Evolutionary conservation across 2,329 filamentous ascomycete species (phyloP), one percentile per base, ranked within the genome.

Genomic region (Clarireedia homoeocarpa): DNA sequence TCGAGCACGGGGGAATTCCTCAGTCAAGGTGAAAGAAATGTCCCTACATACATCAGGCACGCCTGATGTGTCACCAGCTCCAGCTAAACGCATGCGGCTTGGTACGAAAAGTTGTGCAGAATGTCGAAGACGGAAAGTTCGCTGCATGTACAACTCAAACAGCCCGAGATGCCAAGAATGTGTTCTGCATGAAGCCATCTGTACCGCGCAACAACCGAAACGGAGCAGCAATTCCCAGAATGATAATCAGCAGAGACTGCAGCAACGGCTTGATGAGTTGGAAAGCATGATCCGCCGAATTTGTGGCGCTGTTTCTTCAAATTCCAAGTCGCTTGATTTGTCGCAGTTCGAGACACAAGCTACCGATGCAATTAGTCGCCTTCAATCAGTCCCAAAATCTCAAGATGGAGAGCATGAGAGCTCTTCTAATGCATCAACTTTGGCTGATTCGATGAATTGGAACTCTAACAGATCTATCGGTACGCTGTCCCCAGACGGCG

Each of bases 111-210:
- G 67, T 56, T 73, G 71, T 53, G 58, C 63, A 27, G 71, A 71
- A 71, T 78, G 77, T 57, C 72, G 75, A 42, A 72, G 76, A 39
- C 73, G 76, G 51, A 79, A 78, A 66, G 75, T 77, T 27, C 71
- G 72, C 52, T 79, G 77, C 64, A 72, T 75, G 61, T 79, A 77
- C 66, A 71, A 70, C 50, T 66, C 72, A 36, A 73, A 76, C 53
- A 27, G 14, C 44, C 26, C 44, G 12, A 17, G n/a, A 9, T 47
- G 44, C 23, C 44, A 47, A 27, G 44, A 42, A 42, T 42, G 39
- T 14, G 17, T 42, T 42, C 39, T 42, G 6, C 39, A 42, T 42
- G 72, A 71, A 4, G 72, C 71, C 30, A 63, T 66, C 48, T 79
- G 77, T 65, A 69, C 74, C 40, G 69, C 76, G 51, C 77, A 79